Base-by-base conservation (phyloP, 768 basidiomycete genomes). In the Daedaleopsis sinensis region DNA sequence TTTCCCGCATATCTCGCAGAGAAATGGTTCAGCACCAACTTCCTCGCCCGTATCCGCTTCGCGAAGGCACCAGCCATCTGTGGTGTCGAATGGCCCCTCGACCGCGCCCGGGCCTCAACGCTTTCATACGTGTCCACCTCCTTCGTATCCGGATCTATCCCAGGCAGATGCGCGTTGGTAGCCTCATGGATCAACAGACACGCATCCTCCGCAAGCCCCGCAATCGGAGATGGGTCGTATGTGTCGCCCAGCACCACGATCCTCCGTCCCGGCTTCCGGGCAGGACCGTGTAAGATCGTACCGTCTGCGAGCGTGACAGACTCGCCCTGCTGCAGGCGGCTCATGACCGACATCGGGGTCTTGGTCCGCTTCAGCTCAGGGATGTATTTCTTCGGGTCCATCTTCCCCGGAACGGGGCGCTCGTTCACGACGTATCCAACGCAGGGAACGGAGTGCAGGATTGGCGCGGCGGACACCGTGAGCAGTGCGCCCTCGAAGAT, bases 51-150 rank as follows among this genome's bases (percentile, higher is more conserved):
- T 43, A 92, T 83, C 10, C 73, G 76, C 70, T 80, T 85, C 5
- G 90, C 94, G 70, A 96, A 96, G 13, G 78, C 78, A 12, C 88
- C 94, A 9, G 93, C 95, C 87, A 94, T 91, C 68, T 93, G 91
- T 1, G 94, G 93, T 13, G 94, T 97, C 5, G 92, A 94, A 73
- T 97, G 94, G 0, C 94, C 95, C 70, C 92, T 82, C 2, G 85
- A 87, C 71, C 79, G 88, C 8, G 92, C 78, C 59, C 86, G 82
- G 39, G 74, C 73, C 68, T 91, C 83, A 8, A 94, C 83, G 15
- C 68, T 80, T 67, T 84, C 81, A 61, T 81, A 81, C 8, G 86
- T 88, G 58, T 92, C 91, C 3, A 70, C 73, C 3, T 70, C 54
- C 57, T 89, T 90, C 15, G 87, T 88, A 27, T 76, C 71, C 7